Conservation (phyloP, 495 filamentous ascomycete genomes). For the Hypoxylon lienhwacheense region DNA sequence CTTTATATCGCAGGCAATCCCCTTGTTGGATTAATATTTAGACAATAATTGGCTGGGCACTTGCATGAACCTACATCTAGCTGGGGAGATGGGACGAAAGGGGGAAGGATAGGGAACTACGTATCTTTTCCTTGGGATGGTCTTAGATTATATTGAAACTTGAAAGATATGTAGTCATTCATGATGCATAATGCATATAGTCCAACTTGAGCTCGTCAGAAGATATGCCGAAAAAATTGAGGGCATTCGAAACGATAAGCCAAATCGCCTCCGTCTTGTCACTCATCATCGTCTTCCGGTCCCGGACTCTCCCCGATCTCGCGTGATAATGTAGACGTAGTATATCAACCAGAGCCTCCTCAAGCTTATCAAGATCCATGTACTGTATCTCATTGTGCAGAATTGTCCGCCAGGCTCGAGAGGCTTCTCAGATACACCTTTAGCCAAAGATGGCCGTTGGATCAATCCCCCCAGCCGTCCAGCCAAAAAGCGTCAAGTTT, state of each 20-base stretch:
- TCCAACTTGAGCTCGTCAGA: neutral
- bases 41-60: no score
- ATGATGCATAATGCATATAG: no score
- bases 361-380: constrained; percentile 21
- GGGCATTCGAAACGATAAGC: constrained; percentile 28
- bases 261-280: constrained; percentile 11
- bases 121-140: no score
- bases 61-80: constrained; percentile 1
- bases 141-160: no score
- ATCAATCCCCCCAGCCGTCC: constrained; percentile 6
- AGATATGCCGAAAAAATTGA: constrained; percentile 12
- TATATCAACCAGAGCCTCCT: constrained; percentile 21
- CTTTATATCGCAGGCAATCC: neutral
- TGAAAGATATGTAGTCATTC: no score
- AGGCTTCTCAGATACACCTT: constrained; percentile 1
- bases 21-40: neutral
- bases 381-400: constrained; percentile 1
- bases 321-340: constrained; percentile 7
- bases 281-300: constrained; percentile 17
- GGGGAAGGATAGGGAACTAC: no score
- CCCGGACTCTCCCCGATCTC: constrained; percentile 17
- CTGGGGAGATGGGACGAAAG: neutral
- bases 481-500: constrained; percentile 28
- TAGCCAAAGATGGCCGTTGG: constrained; percentile 29
- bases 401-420: neutral